A percentile compares a stretch with the other conserved stretches of the same genome.
Evolutionary conservation across 2,329 filamentous ascomycete species (phyloP).

Genomic region (Fusarium siculi): DNA sequence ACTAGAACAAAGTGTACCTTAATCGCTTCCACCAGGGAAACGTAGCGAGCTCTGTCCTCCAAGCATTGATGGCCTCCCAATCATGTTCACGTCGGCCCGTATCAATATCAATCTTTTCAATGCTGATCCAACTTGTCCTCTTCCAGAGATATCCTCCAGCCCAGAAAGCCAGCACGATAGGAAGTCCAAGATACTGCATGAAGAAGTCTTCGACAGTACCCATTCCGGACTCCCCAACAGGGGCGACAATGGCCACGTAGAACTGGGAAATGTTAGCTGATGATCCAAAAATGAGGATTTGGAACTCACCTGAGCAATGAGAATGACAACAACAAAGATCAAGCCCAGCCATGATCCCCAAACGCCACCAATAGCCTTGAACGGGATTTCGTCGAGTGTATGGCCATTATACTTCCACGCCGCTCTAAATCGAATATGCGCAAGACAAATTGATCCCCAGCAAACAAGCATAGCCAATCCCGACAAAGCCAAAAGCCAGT

Average conservation of each 20-base stretch:
- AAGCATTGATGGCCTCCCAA: slow-evolving; percentile 68
- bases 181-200: slow-evolving; percentile 62
- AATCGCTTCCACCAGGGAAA: slow-evolving; percentile 60
- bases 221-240: slow-evolving; percentile 46
- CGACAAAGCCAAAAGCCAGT: slow-evolving; percentile 72
- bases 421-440: slow-evolving; percentile 71
- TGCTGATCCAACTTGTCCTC: slow-evolving; percentile 66
- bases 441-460: slow-evolving; percentile 71
- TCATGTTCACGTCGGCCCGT: slow-evolving; percentile 71
- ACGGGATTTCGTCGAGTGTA: slow-evolving; percentile 72
- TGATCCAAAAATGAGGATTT: rapidly evolving
- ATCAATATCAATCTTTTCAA: slow-evolving; percentile 73
- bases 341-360: slow-evolving; percentile 73
- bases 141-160: slow-evolving; percentile 71
- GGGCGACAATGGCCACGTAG: slow-evolving; percentile 58
- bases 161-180: slow-evolving; percentile 66
- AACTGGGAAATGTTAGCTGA: slow-evolving; percentile 9
- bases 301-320: slow-evolving; percentile 59
- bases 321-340: slow-evolving; percentile 63
- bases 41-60: slow-evolving; percentile 58
- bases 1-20: slow-evolving; percentile 23
- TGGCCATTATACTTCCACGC: slow-evolving; percentile 70
- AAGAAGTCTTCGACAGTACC: slow-evolving; percentile 63
- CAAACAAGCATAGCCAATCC: slow-evolving; percentile 72
- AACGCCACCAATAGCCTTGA: slow-evolving; percentile 68